A percentile compares a stretch with the other conserved stretches of the same genome.
These are phyloP conservation scores for Penstemon eatonii DNA, from an alignment of 257 asterid species.

Conservation along the genomic window DNA sequence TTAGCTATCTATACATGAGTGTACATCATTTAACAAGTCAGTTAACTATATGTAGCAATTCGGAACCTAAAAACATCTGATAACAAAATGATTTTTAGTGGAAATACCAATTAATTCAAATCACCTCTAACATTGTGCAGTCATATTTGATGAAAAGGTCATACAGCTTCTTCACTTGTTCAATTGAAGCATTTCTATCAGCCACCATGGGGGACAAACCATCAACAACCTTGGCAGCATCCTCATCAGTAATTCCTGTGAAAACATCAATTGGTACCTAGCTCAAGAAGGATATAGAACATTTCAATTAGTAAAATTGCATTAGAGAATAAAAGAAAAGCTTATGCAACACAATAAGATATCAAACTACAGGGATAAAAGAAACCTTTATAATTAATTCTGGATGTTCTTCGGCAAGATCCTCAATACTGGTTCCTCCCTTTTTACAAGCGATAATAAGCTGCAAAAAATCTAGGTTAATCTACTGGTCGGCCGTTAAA, in stretches of 20 bases:
- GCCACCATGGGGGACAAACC: slow-evolving; percentile 90
- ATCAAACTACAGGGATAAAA: slow-evolving; percentile 18
- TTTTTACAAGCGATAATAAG: slow-evolving; percentile 87
- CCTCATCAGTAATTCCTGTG: slow-evolving; percentile 91
- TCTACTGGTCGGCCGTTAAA: slow-evolving; percentile 6
- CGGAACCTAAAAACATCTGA: too few species aligned
- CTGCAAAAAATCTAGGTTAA: slow-evolving; percentile 43
- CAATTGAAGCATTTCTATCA: slow-evolving; percentile 80
- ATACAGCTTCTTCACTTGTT: slow-evolving; percentile 96
- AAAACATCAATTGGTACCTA: slow-evolving; percentile 96
- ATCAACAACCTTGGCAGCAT: slow-evolving; percentile 98
- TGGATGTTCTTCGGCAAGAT: slow-evolving; percentile 95
- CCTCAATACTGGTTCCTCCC: slow-evolving; percentile 99
- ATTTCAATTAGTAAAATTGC: slow-evolving; percentile 14
- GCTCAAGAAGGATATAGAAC: slow-evolving; percentile 18
- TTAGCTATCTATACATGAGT: too few species aligned
- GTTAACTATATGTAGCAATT: too few species aligned
- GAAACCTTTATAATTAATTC: slow-evolving; percentile 87
- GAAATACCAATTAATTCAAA: slow-evolving; percentile 8
- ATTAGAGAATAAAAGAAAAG: slow-evolving; percentile 5
- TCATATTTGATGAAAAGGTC: slow-evolving; percentile 91
- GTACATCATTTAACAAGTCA: too few species aligned
- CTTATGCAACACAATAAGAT: slow-evolving; percentile 14
- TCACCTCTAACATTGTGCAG: slow-evolving; percentile 94
- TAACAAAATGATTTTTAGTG: too few species aligned